Base-by-base conservation (phyloP, 1,284 basidiomycete genomes). In the Sphagnurus paluster region DNA sequence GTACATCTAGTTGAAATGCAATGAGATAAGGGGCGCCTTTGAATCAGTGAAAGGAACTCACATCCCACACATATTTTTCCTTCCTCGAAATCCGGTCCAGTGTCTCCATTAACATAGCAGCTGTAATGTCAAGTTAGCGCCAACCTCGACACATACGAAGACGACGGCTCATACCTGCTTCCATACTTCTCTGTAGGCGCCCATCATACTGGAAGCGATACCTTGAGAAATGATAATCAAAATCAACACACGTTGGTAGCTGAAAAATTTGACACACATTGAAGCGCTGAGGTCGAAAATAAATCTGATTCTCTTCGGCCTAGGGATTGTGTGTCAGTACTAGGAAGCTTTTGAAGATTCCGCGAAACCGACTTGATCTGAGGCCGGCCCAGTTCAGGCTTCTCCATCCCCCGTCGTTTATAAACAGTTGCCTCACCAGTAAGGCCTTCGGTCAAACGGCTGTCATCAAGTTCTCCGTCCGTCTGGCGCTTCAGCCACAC, bases 181-280 rank as follows among this genome's bases (percentile, higher is more conserved):
- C 82, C 66, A 80, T 68, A 58, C 79, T 82, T 48, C 81, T 64
- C 54, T 77, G 71, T 48, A 85, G 56, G 4, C 82, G 76, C 3
- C 80, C 81, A 59, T 85, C 82, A 46, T 83, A 82, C 52, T 85
- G 82, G 68, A 85, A 85, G 4, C 82, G 80, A 60, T 84, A 83
- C 78, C 79, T 80, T 44, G 30, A n/a, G 36, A 13, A 23, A 17
- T 16, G n/a, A 19, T 33, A 40, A 19, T 21, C 29, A 7, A 25
- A 37, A 17, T 4, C n/a, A 2, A 3, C 2, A 8, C 2, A 6
- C 3, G 21, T 11, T 4, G 37, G 20, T 21, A 13, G 50, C 11
- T 21, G 36, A 5, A 52, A 66, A n/a, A n/a, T n/a, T n/a, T n/a
- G n/a, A n/a, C 30, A 42, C 54, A 80, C 82, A 85, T 85, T 0